Evolutionary conservation across 2,329 filamentous ascomycete genomes (phyloP).

Genomic region (Xylariaceae sp.): DNA sequence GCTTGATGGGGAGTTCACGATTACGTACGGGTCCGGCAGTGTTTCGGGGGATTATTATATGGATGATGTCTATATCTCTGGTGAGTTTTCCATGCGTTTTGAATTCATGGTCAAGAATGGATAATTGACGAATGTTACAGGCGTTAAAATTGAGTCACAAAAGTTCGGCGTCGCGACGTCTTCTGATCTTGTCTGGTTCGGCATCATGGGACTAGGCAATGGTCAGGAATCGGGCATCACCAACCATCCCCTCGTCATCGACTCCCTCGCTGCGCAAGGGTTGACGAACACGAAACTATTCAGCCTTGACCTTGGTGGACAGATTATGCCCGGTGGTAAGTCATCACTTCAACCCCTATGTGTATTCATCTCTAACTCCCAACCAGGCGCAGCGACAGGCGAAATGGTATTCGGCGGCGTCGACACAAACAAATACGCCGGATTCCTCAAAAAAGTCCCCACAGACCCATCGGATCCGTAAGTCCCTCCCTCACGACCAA

Average conservation of each 20-base stretch:
- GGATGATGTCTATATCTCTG: constrained; percentile 44
- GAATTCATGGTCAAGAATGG: no score
- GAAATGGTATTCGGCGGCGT: constrained; percentile 51
- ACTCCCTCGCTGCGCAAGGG: constrained; percentile 43
- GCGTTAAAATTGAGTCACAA: constrained; percentile 37
- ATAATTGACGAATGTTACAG: no score
- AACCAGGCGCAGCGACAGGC: constrained; percentile 36
- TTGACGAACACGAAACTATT: constrained; percentile 48
- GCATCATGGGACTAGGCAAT: constrained; percentile 48
- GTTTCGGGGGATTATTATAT: constrained; percentile 42
- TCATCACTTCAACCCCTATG: not conserved
- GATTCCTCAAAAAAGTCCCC: constrained; percentile 39
- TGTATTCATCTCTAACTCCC: constrained; percentile 3
- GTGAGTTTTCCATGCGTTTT: constrained; percentile 23
- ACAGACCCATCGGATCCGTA: constrained; percentile 37
- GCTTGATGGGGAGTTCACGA: constrained; percentile 31
- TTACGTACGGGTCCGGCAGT: constrained; percentile 37
- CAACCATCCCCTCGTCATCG: constrained; percentile 50
- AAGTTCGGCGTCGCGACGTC: constrained; percentile 45
- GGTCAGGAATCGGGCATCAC: constrained; percentile 38
- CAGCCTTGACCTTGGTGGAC: constrained; percentile 44
- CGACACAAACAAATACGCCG: constrained; percentile 48
- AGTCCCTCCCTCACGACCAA: constrained; percentile 26
- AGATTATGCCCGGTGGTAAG: constrained; percentile 25
- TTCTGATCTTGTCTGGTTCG: constrained; percentile 45